Conservation (phyloP, 495 filamentous ascomycete genomes). For the Lasiosphaeris hirsuta region DNA sequence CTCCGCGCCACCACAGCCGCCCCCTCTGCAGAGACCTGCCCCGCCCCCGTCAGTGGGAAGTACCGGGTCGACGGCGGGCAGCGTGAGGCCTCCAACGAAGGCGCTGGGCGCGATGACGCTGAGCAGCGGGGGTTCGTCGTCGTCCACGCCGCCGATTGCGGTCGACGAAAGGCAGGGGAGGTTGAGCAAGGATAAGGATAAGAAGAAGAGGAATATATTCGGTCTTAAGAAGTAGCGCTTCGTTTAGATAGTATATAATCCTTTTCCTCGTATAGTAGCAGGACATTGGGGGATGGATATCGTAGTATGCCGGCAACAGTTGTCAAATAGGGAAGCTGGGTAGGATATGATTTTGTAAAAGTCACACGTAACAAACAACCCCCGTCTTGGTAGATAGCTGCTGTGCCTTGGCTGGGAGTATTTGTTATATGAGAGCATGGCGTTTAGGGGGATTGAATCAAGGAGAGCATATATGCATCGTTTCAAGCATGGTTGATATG, state of each 20-base stretch:
- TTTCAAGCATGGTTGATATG: background rate
- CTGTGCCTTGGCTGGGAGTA: background rate
- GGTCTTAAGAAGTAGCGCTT: constrained; percentile 53
- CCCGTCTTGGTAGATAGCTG: background rate
- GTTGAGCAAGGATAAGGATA: constrained; percentile 52
- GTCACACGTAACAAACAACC: no score
- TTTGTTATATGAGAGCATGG: background rate
- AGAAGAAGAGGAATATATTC: constrained; percentile 79
- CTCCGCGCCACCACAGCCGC: constrained; percentile 50
- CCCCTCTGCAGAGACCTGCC: no score
- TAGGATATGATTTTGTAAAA: no score
- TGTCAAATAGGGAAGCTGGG: no score
- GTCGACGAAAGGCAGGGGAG: constrained; percentile 47
- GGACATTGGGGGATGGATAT: no score
- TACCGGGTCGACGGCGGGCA: constrained; percentile 3
- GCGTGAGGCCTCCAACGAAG: constrained; percentile 26
- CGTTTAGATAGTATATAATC: no score
- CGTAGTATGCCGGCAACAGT: no score
- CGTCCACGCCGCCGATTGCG: constrained; percentile 28
- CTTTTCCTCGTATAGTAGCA: no score
- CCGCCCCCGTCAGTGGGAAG: no score
- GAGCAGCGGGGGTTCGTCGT: constrained; percentile 16
- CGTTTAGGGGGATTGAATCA: background rate
- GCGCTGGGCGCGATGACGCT: constrained; percentile 32
- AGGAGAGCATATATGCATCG: background rate